These are phyloP conservation scores for Athelia sp. DNA, from an alignment of 1,284 basidiomycete genomes.

Conservation along the genomic window DNA sequence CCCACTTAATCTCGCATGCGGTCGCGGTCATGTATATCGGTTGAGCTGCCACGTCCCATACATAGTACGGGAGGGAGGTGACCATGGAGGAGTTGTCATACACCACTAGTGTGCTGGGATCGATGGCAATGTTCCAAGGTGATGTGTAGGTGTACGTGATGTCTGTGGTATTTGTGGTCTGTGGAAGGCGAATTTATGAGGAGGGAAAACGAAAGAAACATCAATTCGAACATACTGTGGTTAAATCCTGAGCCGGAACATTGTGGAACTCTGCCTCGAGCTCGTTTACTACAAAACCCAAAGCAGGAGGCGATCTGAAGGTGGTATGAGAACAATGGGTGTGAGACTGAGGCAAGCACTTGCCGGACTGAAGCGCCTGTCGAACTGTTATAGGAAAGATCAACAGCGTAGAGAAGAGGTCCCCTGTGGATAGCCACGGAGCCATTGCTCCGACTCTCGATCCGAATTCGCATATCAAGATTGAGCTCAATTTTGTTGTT, in stretches of 20 bases:
- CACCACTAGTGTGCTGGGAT: slow-evolving; percentile 31
- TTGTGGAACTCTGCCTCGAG: too few species aligned
- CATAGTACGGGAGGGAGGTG: slow-evolving; percentile 31
- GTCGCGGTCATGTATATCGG: slow-evolving; percentile 32
- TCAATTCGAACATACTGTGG: slow-evolving; percentile 5
- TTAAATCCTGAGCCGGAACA: too few species aligned
- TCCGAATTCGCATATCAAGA: slow-evolving; percentile 29
- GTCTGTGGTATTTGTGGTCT: slow-evolving; percentile 29
- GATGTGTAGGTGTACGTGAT: slow-evolving; percentile 30
- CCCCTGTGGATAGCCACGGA: slow-evolving; percentile 37
- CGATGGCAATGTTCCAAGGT: slow-evolving; percentile 36
- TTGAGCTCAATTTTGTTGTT: slow-evolving; percentile 26
- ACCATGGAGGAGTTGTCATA: slow-evolving; percentile 22
- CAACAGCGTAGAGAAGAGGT: slow-evolving; percentile 37
- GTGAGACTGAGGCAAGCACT: too few species aligned
- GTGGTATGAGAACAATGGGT: too few species aligned
- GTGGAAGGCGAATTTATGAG: slow-evolving; percentile 13
- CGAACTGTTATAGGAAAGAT: slow-evolving; percentile 16
- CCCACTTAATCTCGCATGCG: slow-evolving; percentile 35
- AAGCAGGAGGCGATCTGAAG: too few species aligned
- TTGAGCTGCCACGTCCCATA: slow-evolving; percentile 32
- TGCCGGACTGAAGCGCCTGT: too few species aligned
- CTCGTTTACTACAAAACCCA: too few species aligned
- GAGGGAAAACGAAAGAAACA: background rate
- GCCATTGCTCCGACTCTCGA: slow-evolving; percentile 29